phyloP scores from a whole-genome alignment of 352 stramenopile species.

The Phytophthora syringae region DNA sequence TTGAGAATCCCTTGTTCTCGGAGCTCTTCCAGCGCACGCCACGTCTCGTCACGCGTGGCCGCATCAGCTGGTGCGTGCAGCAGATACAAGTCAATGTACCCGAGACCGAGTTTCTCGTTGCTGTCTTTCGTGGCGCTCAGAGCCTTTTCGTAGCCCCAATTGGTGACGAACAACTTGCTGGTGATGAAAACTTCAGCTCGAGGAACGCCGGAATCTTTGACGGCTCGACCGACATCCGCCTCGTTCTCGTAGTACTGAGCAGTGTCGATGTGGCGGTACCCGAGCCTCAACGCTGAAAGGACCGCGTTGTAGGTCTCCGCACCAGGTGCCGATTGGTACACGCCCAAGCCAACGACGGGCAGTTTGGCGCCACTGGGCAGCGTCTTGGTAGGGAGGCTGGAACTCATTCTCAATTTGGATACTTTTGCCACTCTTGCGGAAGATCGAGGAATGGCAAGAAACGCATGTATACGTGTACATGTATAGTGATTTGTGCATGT shows the following conservation, averaged over 20 bases:
- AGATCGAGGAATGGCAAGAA: not conserved
- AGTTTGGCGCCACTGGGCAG: conserved; percentile 55
- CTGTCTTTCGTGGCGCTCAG: conserved; percentile 50
- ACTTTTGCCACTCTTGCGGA: too few relatives aligned
- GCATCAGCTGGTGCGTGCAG: conserved; percentile 68
- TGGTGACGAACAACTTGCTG: conserved; percentile 68
- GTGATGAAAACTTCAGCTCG: conserved; percentile 84
- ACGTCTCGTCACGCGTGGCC: conserved; percentile 34
- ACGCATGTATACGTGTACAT: too few relatives aligned
- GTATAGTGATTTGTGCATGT: too few relatives aligned
- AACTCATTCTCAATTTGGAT: too few relatives aligned
- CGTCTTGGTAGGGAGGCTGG: conserved; percentile 37
- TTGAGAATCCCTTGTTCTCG: conserved; percentile 59
- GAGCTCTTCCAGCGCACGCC: conserved; percentile 57
- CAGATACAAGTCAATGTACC: conserved; percentile 85
- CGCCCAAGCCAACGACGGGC: conserved; percentile 55
- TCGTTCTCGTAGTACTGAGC: too few relatives aligned
- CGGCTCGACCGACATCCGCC: too few relatives aligned
- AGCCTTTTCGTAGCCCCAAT: conserved; percentile 75
- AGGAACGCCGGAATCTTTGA: conserved; percentile 71
- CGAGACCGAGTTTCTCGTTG: conserved; percentile 64
- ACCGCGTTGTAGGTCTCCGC: too few relatives aligned
- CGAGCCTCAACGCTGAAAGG: too few relatives aligned
- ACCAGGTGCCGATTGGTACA: too few relatives aligned
- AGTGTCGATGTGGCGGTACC: too few relatives aligned